Evolutionary conservation across 1,139 yeast genomes (phyloP), one percentile per base, ranked within the genome.

Genomic region (Geotrichum aggregatum): DNA sequence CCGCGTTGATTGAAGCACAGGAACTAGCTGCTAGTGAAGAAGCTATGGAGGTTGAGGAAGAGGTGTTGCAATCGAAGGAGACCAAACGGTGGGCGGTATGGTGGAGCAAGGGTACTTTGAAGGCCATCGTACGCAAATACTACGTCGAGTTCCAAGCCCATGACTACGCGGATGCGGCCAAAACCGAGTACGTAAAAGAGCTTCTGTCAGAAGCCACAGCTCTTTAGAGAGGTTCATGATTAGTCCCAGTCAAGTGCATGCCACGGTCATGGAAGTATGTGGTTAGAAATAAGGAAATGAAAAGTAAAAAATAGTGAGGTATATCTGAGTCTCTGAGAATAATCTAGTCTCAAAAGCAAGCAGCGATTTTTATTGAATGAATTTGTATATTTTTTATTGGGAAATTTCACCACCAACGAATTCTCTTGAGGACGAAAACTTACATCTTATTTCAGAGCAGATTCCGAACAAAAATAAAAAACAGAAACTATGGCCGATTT

Each of bases 401-500:
- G 5, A 33, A 26, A 18, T 43, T 43, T 33, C 21, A 13, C 38
- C 18, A 36, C 45, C 34, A 41, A 38, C 42, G 34, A 21, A 21
- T 3, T n/a, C n/a, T n/a, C n/a, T n/a, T n/a, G n/a, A n/a, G n/a
- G n/a, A n/a, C n/a, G n/a, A n/a, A n/a, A n/a, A n/a, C n/a, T n/a
- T n/a, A n/a, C n/a, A n/a, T n/a, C n/a, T n/a, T n/a, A n/a, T n/a
- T n/a, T n/a, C n/a, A n/a, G n/a, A n/a, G n/a, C n/a, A n/a, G n/a
- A 31, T 34, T 35, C 28, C 39, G 6, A 42, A 21, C 43, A 18
- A 39, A 14, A 26, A 16, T 28, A 50, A 62, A 19, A 46, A 16
- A 43, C 18, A 30, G 19, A 26, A 50, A 63, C 47, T 56, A 72
- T 71, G 75, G 66, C 70, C 24, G 42, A 19, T 47, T 67, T 70